Conservation (phyloP, 768 basidiomycete genomes). For the Lentinula raphanica region DNA sequence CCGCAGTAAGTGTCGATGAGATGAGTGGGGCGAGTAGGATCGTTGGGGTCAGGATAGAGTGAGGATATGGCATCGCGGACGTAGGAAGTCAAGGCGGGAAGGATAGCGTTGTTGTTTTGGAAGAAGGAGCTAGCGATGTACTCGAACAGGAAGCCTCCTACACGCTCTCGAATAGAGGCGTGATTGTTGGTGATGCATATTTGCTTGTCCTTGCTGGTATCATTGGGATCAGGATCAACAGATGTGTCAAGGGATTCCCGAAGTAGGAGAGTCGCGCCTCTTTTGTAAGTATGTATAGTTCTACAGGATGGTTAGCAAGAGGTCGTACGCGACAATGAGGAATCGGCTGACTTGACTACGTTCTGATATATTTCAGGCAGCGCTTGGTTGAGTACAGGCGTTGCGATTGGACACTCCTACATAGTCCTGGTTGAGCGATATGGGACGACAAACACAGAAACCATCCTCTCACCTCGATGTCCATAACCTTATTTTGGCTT, state of each 20-base stretch:
- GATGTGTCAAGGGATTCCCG: constrained; percentile 67
- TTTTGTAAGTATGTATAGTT: constrained; percentile 75
- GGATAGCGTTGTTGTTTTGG: constrained; percentile 96
- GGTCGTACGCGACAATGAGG: not conserved
- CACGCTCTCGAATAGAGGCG: constrained; percentile 73
- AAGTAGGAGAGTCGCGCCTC: constrained; percentile 84
- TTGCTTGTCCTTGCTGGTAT: constrained; percentile 41
- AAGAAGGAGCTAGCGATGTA: constrained; percentile 90
- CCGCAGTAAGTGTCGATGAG: constrained; percentile 96
- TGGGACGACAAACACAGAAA: not conserved
- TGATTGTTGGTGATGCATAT: constrained; percentile 84
- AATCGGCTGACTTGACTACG: constrained; percentile 53
- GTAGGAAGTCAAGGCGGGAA: constrained; percentile 79
- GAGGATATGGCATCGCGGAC: constrained; percentile 70
- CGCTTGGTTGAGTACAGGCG: constrained; percentile 69
- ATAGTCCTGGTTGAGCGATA: not conserved
- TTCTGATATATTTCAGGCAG: constrained; percentile 55
- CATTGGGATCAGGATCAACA: constrained; percentile 7
- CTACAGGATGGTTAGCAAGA: constrained; percentile 32
- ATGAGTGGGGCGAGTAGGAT: constrained; percentile 51
- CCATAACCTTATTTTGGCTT: constrained; percentile 69
- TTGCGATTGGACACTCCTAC: constrained; percentile 91
- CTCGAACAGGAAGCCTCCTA: constrained; percentile 78
- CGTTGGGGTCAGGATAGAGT: constrained; percentile 14
- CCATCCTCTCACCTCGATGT: constrained; percentile 72